phyloP scores from a whole-genome alignment of 495 filamentous ascomycete species.

The Neurospora sp. region DNA sequence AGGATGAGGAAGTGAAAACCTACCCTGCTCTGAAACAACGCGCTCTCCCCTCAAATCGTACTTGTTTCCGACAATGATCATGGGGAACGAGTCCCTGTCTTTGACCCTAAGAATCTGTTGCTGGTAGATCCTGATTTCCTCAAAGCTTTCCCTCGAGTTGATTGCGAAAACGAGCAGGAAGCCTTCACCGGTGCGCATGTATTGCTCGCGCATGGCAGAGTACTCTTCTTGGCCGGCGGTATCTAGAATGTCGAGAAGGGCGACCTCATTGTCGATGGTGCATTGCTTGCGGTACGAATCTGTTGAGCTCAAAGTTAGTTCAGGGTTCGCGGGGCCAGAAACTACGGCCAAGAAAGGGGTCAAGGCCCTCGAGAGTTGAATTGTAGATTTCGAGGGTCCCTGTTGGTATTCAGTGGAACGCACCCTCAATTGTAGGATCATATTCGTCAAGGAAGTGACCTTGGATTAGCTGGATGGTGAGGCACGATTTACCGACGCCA shows the following conservation, averaged over 20 bases:
- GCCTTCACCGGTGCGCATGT: conserved; percentile 98
- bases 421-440: conserved; percentile 98
- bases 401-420: conserved; percentile 13
- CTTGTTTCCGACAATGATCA: conserved; percentile 99
- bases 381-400: not conserved
- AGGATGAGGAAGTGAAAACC: conserved; percentile 10
- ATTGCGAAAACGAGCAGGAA: conserved; percentile 98
- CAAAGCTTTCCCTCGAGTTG: conserved; percentile 91
- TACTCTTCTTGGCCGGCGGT: conserved; percentile 99
- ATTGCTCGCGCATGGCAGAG: conserved; percentile 98
- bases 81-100: conserved; percentile 98
- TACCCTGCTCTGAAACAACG: conserved; percentile 85
- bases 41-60: conserved; percentile 92
- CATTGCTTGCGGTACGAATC: conserved; percentile 99
- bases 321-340: not conserved
- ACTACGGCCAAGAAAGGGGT: not conserved
- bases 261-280: conserved; percentile 95
- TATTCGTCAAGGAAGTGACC: conserved; percentile 99
- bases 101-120: conserved; percentile 98
- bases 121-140: conserved; percentile 96
- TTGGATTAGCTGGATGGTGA: conserved; percentile 99
- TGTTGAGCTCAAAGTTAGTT: conserved; percentile 25
- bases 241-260: conserved; percentile 92
- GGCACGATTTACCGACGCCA: conserved; percentile 97
- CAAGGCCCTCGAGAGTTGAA: not conserved